Conservation (phyloP, 768 basidiomycete species). For the Tricholoma sp. region DNA sequence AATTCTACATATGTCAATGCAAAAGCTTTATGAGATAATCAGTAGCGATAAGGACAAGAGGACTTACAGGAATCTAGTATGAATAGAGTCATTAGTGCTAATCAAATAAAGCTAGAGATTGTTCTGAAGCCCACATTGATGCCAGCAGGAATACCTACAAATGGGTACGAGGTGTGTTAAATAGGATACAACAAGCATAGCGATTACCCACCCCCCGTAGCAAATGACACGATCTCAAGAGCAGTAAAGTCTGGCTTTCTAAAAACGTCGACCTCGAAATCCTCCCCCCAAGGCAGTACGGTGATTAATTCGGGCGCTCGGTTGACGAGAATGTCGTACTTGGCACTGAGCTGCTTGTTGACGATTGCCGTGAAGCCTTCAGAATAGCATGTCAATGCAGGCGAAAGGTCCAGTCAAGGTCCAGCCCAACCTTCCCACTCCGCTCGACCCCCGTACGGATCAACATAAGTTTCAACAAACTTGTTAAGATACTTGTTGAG, state of each 20-base stretch:
- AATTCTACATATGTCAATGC: conserved; percentile 42
- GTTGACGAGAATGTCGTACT: conserved; percentile 74
- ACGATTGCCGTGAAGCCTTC: conserved; percentile 85
- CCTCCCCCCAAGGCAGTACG: conserved; percentile 74
- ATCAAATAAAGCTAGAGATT: conserved; percentile 1
- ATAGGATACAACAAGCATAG: background rate
- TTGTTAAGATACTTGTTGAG: conserved; percentile 9
- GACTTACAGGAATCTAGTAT: conserved; percentile 56
- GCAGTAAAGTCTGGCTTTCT: conserved; percentile 87
- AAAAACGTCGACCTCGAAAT: conserved; percentile 68
- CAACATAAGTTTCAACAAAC: conserved; percentile 83
- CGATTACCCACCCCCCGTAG: conserved; percentile 62
- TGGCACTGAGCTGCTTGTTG: conserved; percentile 76
- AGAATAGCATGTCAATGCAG: conserved; percentile 5
- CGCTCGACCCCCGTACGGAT: conserved; percentile 86
- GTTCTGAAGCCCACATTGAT: conserved; percentile 56
- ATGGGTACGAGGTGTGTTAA: background rate
- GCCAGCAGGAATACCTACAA: conserved; percentile 73
- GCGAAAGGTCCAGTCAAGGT: background rate
- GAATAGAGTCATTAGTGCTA: background rate
- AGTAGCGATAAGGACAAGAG: background rate
- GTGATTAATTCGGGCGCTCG: conserved; percentile 77
- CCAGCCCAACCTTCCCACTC: conserved; percentile 77
- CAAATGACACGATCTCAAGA: conserved; percentile 76
- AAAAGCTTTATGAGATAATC: background rate